Percentiles rank a stretch among this genome's conserved stretches.
Evolutionary conservation across 352 stramenopile species (phyloP).

Genomic region (Chrysophaeum taylorii): DNA sequence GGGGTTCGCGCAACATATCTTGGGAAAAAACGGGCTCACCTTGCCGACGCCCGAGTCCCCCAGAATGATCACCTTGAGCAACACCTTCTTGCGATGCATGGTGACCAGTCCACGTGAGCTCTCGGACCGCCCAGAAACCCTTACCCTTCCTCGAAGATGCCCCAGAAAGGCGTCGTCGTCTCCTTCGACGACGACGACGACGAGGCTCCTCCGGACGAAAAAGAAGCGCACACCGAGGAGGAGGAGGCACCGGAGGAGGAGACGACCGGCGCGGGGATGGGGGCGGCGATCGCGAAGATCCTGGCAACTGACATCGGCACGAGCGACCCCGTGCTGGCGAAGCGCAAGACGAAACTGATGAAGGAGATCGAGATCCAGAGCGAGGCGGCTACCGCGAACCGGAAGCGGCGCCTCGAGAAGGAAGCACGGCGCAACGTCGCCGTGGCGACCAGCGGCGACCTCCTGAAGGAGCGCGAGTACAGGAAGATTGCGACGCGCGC

Average conservation of each 20-base stretch:
- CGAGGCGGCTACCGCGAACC: not conserved
- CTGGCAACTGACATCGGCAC: conserved; percentile 6
- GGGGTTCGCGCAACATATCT: not conserved
- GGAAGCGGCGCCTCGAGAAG: not conserved
- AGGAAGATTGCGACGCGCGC: conserved; percentile 53
- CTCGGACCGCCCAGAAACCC: too few species aligned
- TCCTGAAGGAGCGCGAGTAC: conserved; percentile 48
- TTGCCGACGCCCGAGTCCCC: conserved; percentile 74
- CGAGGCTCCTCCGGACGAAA: too few species aligned
- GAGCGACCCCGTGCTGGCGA: conserved; percentile 13
- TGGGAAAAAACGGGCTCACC: not conserved
- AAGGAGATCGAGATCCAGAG: conserved; percentile 17
- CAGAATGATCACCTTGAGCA: conserved; percentile 95
- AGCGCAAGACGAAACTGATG: conserved; percentile 18
- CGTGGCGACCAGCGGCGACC: conserved; percentile 33
- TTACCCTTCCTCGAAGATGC: too few species aligned
- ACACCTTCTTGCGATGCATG: conserved; percentile 73
- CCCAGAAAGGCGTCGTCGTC: too few species aligned
- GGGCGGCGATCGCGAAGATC: conserved; percentile 13
- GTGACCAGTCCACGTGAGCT: too few species aligned
- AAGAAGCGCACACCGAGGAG: too few species aligned
- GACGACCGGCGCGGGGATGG: conserved; percentile 7
- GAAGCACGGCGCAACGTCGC: not conserved
- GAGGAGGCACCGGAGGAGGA: too few species aligned
- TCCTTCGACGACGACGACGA: too few species aligned